These are phyloP conservation scores for Phaffomyces thermotolerans DNA, from an alignment of 805 yeast genomes.

Conservation along the genomic window DNA sequence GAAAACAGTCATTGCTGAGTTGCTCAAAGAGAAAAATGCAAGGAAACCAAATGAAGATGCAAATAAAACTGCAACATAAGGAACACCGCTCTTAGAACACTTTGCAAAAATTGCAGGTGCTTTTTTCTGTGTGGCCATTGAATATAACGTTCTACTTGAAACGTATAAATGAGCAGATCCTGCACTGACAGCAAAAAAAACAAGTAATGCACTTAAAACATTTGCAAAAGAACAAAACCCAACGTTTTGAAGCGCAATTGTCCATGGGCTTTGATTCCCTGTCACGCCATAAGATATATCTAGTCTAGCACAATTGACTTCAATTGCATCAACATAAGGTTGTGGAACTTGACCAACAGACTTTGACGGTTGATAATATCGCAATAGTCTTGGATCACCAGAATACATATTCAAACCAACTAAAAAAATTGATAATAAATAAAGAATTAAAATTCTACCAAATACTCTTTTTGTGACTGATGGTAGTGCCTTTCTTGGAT, in stretches of 20 bases:
- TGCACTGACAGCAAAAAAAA: conserved; percentile 47
- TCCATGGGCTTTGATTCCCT: conserved; percentile 50
- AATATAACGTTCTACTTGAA: conserved; percentile 48
- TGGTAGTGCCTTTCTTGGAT: conserved; percentile 72
- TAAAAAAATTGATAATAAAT: conserved; percentile 57
- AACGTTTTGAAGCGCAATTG: conserved; percentile 47
- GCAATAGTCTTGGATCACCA: conserved; percentile 66
- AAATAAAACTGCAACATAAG: conserved; percentile 59
- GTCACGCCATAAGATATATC: conserved; percentile 6
- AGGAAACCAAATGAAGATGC: conserved; percentile 55
- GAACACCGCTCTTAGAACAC: conserved; percentile 61
- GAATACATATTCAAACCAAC: conserved; percentile 68
- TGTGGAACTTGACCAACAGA: conserved; percentile 1
- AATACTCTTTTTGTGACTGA: conserved; percentile 70
- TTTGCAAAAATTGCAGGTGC: conserved; percentile 52
- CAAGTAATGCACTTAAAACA: conserved; percentile 42
- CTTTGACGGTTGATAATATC: conserved; percentile 34
- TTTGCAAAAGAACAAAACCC: conserved; percentile 43
- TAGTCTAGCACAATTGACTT: conserved; percentile 4
- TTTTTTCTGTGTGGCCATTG: conserved; percentile 45
- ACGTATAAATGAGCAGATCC: conserved; percentile 50
- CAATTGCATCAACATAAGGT: conserved; percentile 7
- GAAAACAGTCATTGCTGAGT: conserved; percentile 53
- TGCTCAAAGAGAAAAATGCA: conserved; percentile 52
- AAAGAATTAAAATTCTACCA: conserved; percentile 60